phyloP scores from a whole-genome alignment of 1,284 basidiomycete genomes.

The Wallemia mellicola region DNA sequence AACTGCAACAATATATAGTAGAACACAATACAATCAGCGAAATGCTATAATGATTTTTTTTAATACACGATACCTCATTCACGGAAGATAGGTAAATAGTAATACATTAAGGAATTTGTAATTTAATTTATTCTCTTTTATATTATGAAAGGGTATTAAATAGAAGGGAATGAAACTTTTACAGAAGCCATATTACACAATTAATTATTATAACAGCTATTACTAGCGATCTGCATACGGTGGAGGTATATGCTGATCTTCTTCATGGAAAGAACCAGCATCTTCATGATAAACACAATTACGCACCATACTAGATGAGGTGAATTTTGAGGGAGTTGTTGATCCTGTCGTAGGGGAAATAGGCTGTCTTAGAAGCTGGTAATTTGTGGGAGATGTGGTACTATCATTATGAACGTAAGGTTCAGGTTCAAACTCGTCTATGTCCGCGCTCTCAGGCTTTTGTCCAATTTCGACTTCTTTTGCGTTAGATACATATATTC shows the following conservation, averaged over 20 bases:
- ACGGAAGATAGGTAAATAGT: no score
- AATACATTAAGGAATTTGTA: no score
- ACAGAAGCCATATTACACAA: no score
- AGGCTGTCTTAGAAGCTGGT: not conserved
- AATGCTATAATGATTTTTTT: no score
- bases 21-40: no score
- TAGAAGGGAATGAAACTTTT: no score
- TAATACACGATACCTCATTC: no score
- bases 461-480: not conserved
- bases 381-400: not conserved
- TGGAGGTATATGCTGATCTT: not conserved
- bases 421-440: not conserved
- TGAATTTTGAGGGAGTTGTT: not conserved
- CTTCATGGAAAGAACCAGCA: not conserved
- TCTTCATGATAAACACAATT: not conserved
- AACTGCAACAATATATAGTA: no score
- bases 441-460: not conserved
- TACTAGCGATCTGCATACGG: not conserved
- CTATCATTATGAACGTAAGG: not conserved
- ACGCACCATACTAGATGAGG: not conserved
- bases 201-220: no score
- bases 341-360: not conserved
- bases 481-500: not conserved
- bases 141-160: no score
- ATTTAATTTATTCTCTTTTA: no score